Evolutionary conservation across 495 filamentous ascomycete genomes (phyloP).

Genomic region (Penicilliopsis zonata): DNA sequence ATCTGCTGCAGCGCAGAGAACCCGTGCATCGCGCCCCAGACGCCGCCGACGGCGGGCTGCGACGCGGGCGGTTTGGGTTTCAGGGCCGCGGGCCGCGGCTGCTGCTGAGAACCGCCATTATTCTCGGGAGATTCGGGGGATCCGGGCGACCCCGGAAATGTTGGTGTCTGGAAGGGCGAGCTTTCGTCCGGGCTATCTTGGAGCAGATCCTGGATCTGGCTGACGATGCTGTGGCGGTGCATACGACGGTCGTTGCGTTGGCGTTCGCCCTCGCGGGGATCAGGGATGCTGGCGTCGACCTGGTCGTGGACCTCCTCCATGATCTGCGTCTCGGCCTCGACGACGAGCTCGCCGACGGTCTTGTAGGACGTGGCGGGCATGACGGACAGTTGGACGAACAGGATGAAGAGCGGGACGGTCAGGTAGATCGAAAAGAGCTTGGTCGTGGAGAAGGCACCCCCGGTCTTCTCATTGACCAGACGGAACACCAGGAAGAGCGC

Average conservation of each 20-base stretch:
- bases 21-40: constrained; percentile 86
- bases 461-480: constrained; percentile 53
- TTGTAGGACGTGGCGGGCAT: constrained; percentile 81
- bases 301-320: constrained; percentile 40
- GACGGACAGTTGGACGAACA: constrained; percentile 54
- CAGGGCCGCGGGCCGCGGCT: constrained; percentile 20
- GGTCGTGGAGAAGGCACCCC: constrained; percentile 47
- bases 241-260: constrained; percentile 50
- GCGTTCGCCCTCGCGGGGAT: constrained; percentile 41
- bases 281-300: constrained; percentile 37
- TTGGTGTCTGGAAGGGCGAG: constrained; percentile 1
- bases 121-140: too few species aligned
- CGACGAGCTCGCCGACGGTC: constrained; percentile 72
- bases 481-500: constrained; percentile 84
- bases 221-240: constrained; percentile 55
- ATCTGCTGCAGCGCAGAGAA: constrained; percentile 64
- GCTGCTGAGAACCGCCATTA: constrained; percentile 6
- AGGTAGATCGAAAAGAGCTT: constrained; percentile 73
- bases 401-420: constrained; percentile 57
- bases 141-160: too few species aligned
- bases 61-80: too few species aligned
- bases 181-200: constrained; percentile 25
- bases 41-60: constrained; percentile 56
- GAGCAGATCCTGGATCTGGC: constrained; percentile 64
- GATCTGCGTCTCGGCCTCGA: constrained; percentile 48